Conservation (phyloP, 164 flowering plant species). For the Nelumbo lutea region DNA sequence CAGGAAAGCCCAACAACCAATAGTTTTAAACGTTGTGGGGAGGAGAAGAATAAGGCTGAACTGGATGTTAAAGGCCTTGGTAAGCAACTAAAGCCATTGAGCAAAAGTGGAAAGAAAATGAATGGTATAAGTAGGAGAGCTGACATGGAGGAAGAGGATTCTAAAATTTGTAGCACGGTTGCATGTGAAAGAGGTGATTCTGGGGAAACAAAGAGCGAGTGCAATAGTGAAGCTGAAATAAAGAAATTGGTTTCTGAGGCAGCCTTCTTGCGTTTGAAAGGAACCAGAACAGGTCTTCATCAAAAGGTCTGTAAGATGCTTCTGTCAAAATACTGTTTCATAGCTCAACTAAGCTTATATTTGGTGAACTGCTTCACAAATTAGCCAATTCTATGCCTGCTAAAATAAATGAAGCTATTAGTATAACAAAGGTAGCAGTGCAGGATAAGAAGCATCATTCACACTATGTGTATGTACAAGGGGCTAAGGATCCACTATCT, state of each 20-base stretch:
- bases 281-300: conserved; percentile 76
- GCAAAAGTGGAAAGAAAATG: conserved; percentile 56
- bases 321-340: not conserved
- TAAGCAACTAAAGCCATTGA: conserved; percentile 69
- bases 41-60: conserved; percentile 29
- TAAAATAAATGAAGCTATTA: too few species aligned
- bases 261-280: conserved; percentile 66
- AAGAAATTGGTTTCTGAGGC: conserved; percentile 54
- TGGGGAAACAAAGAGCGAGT: conserved; percentile 25
- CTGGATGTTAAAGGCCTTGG: conserved; percentile 78
- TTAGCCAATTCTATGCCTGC: too few species aligned
- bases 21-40: conserved; percentile 22
- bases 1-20: conserved; percentile 39
- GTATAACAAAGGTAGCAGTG: too few species aligned
- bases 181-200: conserved; percentile 15
- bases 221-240: conserved; percentile 33
- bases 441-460: too few species aligned
- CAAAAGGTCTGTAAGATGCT: conserved; percentile 44
- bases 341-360: not conserved
- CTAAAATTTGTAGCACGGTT: conserved; percentile 7
- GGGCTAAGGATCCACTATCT: too few species aligned
- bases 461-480: too few species aligned
- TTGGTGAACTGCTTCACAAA: too few species aligned
- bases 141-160: conserved; percentile 24
- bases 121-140: conserved; percentile 16